Percentiles rank a stretch among this genome's conserved stretches.
Conservation (phyloP, 2,329 filamentous ascomycete genomes). For the Alternaria triticimaculans region DNA sequence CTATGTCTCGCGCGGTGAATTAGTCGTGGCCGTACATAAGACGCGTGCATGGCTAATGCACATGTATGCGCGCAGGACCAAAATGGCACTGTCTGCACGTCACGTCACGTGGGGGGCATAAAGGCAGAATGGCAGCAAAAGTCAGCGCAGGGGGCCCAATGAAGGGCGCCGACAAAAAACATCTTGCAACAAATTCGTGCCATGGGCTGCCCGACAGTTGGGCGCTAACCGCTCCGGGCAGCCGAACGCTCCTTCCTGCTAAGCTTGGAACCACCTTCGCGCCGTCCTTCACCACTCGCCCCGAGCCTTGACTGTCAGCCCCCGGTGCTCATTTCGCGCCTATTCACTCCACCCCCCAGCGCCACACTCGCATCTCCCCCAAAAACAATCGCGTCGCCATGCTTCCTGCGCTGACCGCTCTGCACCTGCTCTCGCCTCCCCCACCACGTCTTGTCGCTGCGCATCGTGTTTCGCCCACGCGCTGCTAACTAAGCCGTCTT, state of each 20-base stretch:
- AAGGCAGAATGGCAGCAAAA: slow-evolving; percentile 13
- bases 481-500: slow-evolving; percentile 14
- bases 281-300: slow-evolving; percentile 33
- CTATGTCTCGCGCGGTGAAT: slow-evolving; percentile 20
- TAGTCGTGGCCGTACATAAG: slow-evolving; percentile 30
- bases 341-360: slow-evolving; percentile 21
- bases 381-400: slow-evolving; percentile 24
- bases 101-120: slow-evolving; percentile 26
- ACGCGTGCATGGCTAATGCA: slow-evolving; percentile 33
- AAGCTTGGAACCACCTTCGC: slow-evolving; percentile 22
- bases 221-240: slow-evolving; percentile 13
- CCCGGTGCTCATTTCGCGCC: slow-evolving; percentile 38
- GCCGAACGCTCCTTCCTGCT: slow-evolving; percentile 29
- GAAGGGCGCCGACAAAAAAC: slow-evolving; percentile 24
- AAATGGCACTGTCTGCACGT: slow-evolving; percentile 20
- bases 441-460: slow-evolving; percentile 14
- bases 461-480: slow-evolving; percentile 18
- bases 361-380: slow-evolving; percentile 21
- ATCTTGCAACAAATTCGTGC: slow-evolving; percentile 11
- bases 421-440: slow-evolving; percentile 4
- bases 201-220: slow-evolving; percentile 15
- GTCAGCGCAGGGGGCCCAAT: slow-evolving; percentile 19
- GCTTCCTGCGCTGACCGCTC: slow-evolving; percentile 29
- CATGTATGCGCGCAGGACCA: slow-evolving; percentile 5
- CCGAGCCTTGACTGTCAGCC: slow-evolving; percentile 35